Percentiles rank a stretch among this genome's conserved stretches.
Evolutionary conservation across 345 rosid genomes (phyloP).

Genomic region (Eucalyptus pumila): DNA sequence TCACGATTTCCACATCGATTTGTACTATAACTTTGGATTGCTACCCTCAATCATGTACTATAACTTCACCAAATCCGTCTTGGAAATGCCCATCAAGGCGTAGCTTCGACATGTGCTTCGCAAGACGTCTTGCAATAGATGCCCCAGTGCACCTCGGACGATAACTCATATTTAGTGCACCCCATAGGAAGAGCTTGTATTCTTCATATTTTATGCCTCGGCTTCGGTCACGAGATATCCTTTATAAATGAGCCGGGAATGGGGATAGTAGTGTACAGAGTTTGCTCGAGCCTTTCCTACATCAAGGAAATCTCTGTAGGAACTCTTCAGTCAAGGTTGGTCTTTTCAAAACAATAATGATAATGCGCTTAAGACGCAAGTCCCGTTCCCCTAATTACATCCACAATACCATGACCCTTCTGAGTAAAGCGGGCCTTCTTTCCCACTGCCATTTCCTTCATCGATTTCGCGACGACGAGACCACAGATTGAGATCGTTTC

Average conservation of each 20-base stretch:
- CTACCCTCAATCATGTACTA: neutral
- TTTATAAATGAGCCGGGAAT: neutral
- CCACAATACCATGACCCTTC: no score
- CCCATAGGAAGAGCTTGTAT: neutral
- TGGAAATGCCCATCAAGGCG: rapidly evolving
- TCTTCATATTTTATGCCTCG: no score
- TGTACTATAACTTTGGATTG: neutral
- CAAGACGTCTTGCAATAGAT: neutral
- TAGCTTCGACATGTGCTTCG: neutral
- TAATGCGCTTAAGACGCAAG: neutral
- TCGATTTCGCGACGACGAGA: no score
- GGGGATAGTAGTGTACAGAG: neutral
- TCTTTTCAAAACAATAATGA: neutral
- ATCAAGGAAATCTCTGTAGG: neutral
- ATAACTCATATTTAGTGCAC: neutral
- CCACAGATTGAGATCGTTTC: neutral
- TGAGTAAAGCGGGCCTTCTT: no score
- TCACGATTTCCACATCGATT: neutral
- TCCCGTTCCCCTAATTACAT: no score
- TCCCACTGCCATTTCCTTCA: no score
- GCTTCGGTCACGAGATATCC: rapidly evolving
- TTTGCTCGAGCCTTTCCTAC: neutral
- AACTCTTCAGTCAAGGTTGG: neutral
- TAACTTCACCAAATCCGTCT: neutral
- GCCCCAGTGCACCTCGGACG: neutral